phyloP scores from a whole-genome alignment of 1,284 basidiomycete species.

The Ustanciosporium gigantosporum region DNA sequence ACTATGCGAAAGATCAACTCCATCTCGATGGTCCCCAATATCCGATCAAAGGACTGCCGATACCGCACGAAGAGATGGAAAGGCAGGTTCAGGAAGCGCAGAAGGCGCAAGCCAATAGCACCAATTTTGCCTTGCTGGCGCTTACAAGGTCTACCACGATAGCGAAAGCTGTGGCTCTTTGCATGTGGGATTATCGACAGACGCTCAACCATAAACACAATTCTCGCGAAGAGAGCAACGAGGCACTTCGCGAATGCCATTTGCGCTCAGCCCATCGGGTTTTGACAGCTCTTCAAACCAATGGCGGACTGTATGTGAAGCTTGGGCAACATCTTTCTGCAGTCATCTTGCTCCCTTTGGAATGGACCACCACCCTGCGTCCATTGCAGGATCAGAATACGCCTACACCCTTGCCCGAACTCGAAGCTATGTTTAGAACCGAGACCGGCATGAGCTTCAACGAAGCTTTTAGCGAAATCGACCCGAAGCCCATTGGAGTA shows the following conservation, averaged over 20 bases:
- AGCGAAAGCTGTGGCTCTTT: constrained; percentile 56
- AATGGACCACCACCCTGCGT: constrained; percentile 70
- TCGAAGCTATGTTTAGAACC: constrained; percentile 56
- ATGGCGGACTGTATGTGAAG: constrained; percentile 94
- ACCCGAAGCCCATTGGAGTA: constrained; percentile 87
- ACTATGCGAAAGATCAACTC: constrained; percentile 24
- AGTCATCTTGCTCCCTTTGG: constrained; percentile 74
- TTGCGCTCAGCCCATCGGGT: constrained; percentile 56
- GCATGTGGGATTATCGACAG: constrained; percentile 58
- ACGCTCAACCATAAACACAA: constrained; percentile 47
- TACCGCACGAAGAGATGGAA: constrained; percentile 50
- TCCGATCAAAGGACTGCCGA: constrained; percentile 25
- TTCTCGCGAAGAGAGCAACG: constrained; percentile 36
- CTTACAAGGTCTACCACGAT: constrained; percentile 55
- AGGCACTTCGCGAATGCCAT: constrained; percentile 55
- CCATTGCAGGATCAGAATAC: constrained; percentile 64
- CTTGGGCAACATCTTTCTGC: constrained; percentile 68
- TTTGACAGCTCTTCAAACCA: constrained; percentile 62
- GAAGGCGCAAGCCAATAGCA: constrained; percentile 29
- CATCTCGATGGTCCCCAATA: constrained; percentile 37
- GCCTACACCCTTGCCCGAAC: constrained; percentile 57
- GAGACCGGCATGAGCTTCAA: constrained; percentile 58
- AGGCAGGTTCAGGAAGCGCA: constrained; percentile 40
- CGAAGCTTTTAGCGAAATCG: constrained; percentile 70
- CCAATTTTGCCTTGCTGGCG: constrained; percentile 50